Evolutionary conservation across 768 basidiomycete genomes (phyloP).

Genomic region (Leccinum subtestaceum): DNA sequence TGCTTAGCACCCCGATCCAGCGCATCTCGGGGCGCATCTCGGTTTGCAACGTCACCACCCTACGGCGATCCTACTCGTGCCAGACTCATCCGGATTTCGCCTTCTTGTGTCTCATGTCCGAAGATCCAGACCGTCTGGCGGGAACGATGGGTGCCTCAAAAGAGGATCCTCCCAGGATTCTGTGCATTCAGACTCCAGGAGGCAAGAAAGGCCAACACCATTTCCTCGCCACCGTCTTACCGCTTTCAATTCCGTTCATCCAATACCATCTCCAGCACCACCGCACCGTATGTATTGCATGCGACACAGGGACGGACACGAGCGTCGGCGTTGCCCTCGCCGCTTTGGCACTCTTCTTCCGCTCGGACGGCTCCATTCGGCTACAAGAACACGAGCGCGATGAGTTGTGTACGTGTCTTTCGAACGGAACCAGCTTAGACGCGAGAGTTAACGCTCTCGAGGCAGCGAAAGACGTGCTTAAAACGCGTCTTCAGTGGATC

Average conservation of each 20-base stretch:
- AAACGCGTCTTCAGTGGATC: slow-evolving; percentile 81
- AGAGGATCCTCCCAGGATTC: not conserved
- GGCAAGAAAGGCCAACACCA: slow-evolving; percentile 55
- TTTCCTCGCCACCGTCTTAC: slow-evolving; percentile 49
- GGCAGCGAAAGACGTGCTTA: slow-evolving; percentile 59
- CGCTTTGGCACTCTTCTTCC: slow-evolving; percentile 57
- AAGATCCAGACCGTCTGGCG: not conserved
- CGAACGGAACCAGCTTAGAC: not conserved
- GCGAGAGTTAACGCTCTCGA: not conserved
- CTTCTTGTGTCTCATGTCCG: slow-evolving; percentile 16
- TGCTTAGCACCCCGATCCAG: slow-evolving; percentile 15
- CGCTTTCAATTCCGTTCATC: slow-evolving; percentile 48
- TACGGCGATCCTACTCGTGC: slow-evolving; percentile 11
- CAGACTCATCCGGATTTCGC: slow-evolving; percentile 7
- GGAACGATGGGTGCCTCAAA: not conserved
- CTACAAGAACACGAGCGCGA: slow-evolving; percentile 3
- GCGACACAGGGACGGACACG: slow-evolving; percentile 57
- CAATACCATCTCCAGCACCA: slow-evolving; percentile 36
- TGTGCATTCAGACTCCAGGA: slow-evolving; percentile 29
- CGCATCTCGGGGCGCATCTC: slow-evolving; percentile 40
- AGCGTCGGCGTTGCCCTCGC: slow-evolving; percentile 63
- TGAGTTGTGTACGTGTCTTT: slow-evolving; percentile 22
- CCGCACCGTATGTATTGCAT: slow-evolving; percentile 46
- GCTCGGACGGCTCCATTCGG: slow-evolving; percentile 43
- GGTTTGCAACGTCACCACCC: slow-evolving; percentile 35